Percentiles rank a stretch among this genome's conserved stretches.
Conservation (phyloP, 495 filamentous ascomycete species). For the Durotheca rogersii region DNA sequence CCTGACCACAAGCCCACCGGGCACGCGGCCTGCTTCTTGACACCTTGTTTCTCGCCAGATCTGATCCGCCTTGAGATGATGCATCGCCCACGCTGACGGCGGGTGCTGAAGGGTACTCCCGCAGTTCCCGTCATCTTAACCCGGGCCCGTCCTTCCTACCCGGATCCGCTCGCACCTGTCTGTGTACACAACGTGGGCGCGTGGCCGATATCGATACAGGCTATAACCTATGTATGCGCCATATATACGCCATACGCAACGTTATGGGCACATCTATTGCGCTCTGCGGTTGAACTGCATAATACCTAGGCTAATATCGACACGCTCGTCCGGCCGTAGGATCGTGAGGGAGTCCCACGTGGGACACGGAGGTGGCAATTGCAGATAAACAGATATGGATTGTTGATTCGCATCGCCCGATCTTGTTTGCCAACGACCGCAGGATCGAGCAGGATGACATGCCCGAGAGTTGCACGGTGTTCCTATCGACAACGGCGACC, state of each 20-base stretch:
- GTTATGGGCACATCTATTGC: conserved; percentile 17
- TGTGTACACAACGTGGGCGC: no score
- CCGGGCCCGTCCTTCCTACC: no score
- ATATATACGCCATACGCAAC: no score
- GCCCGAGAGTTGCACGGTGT: background rate
- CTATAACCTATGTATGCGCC: no score
- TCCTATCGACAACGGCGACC: conserved; percentile 11
- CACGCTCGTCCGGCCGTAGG: conserved; percentile 15
- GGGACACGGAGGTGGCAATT: conserved; percentile 15
- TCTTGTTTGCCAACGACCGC: conserved; percentile 14
- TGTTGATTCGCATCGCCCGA: conserved; percentile 12
- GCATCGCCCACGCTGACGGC: conserved; percentile 7
- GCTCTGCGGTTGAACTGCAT: conserved; percentile 15
- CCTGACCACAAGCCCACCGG: background rate
- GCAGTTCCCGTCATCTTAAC: conserved; percentile 18
- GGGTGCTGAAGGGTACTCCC: conserved; percentile 10
- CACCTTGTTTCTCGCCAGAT: background rate
- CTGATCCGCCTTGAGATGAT: conserved; percentile 10
- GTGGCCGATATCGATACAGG: no score
- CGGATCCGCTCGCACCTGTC: background rate
- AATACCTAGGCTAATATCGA: no score
- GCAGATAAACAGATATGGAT: conserved; percentile 8
- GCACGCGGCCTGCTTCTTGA: background rate
- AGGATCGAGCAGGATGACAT: conserved; percentile 31
- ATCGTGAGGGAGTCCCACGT: conserved; percentile 28